Base-by-base conservation (phyloP, 805 yeast genomes). In the Metschnikowia drakensbergensis region DNA sequence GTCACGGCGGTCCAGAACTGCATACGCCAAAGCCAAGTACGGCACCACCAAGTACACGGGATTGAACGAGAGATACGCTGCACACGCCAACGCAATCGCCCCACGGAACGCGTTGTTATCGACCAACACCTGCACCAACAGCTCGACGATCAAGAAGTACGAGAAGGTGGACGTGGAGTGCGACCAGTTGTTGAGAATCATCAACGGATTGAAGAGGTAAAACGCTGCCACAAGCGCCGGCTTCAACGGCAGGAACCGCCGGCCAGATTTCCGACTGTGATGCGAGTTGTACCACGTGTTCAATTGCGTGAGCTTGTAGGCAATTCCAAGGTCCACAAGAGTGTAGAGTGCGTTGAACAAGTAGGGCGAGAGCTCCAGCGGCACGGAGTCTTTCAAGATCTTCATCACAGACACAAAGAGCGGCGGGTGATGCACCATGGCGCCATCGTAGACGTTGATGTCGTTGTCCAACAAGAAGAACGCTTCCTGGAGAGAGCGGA, bases 351-450 rank as follows among this genome's bases (percentile, higher is more conserved):
- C 50, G 46, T 74, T 68, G 42, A 63, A 60, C 52, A 53, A 59
- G 7, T 63, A 42, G 3, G 52, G 49, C 26, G 56, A 42, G 31
- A 54, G 52, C 1, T 33, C 32, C 17, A 30, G 42, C 1, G 69
- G 67, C 6, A 47, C 45, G 22, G 41, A 32, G 37, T 57, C 63
- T 34, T 69, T 54, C 17, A 80, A 39, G 5, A 68, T 42, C 8
- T 75, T 69, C 60, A 84, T 73, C 33, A 51, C 37, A 2, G 74
- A 67, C 32, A 88, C 75, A 23, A 92, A 59, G 17, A 90, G 61
- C 3, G 97, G 96, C 3, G 96, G 82, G 57, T 89, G 96, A 65
- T 89, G 92, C 32, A 85, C 84, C 13, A 90, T 82, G 25, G 95
- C 95, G 7, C 97, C 97, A 52, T 81, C 81, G 59, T 89, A 92